Conservation (phyloP, 139 green algal species). For the Chlamydomonas asymmetrica region DNA sequence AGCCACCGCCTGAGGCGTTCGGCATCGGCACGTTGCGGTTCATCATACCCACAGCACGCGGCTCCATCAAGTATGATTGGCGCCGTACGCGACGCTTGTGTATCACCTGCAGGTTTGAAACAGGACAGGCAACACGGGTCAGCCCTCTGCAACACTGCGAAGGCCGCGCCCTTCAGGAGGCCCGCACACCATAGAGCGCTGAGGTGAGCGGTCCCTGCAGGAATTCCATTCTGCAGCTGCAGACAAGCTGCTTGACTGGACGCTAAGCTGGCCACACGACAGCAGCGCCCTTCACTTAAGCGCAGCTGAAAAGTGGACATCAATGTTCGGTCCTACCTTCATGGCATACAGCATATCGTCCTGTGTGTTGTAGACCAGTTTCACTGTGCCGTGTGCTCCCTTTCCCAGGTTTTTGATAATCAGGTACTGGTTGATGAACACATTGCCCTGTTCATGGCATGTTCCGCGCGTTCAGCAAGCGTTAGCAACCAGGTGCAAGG, state of each 20-base stretch:
- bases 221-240: neutral
- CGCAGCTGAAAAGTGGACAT: too few species aligned
- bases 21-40: constrained; percentile 14
- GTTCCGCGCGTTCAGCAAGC: too few species aligned
- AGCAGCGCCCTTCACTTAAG: too few species aligned
- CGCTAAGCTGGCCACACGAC: neutral
- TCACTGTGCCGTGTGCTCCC: constrained; percentile 76
- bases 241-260: neutral
- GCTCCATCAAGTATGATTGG: constrained; percentile 20
- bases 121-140: too few species aligned
- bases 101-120: constrained; percentile 24
- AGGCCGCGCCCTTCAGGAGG: too few species aligned
- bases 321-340: constrained; percentile 68
- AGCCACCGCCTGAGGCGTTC: too few species aligned
- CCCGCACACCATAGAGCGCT: too few species aligned
- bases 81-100: constrained; percentile 26
- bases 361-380: constrained; percentile 73
- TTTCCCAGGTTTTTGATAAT: constrained; percentile 77
- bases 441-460: constrained; percentile 63
- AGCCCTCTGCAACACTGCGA: too few species aligned
- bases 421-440: constrained; percentile 85
- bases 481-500: too few species aligned
- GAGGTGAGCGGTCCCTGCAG: neutral
- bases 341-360: constrained; percentile 80
- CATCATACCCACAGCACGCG: constrained; percentile 3